Evolutionary conservation across 371 early-diverging fungal species (phyloP).

Genomic region (Mucor circinelloides): DNA sequence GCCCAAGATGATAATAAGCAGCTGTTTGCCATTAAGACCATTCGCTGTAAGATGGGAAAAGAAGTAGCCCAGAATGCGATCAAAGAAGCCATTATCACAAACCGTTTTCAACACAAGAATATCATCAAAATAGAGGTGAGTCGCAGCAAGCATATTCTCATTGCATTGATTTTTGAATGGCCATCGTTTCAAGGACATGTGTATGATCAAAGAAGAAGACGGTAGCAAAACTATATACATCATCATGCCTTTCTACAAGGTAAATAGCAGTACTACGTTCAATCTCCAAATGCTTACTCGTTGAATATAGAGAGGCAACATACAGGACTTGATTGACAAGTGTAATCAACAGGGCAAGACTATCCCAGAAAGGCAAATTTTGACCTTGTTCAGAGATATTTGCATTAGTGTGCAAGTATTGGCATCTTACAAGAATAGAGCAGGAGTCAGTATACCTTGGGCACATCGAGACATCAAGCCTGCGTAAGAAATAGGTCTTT

Average conservation of each 20-base stretch:
- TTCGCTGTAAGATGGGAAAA: constrained; percentile 66
- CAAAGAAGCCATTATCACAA: constrained; percentile 69
- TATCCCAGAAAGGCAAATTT: constrained; percentile 61
- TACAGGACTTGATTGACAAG: constrained; percentile 60
- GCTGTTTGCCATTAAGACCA: constrained; percentile 70
- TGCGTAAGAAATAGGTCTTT: constrained; percentile 49
- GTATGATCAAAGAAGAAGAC: constrained; percentile 59
- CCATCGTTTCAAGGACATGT: constrained; percentile 54
- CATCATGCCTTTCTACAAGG: constrained; percentile 68
- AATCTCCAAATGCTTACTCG: background rate
- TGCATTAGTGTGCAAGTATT: constrained; percentile 65
- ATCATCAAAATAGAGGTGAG: constrained; percentile 67
- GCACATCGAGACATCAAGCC: constrained; percentile 85
- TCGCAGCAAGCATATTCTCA: constrained; percentile 10
- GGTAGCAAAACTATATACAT: constrained; percentile 68
- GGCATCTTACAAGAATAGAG: constrained; percentile 57
- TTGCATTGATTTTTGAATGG: background rate
- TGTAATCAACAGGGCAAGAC: constrained; percentile 44
- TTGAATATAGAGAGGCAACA: constrained; percentile 53
- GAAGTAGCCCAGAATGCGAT: constrained; percentile 62
- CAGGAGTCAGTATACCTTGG: constrained; percentile 54
- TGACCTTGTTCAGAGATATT: constrained; percentile 60
- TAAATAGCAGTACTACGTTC: constrained; percentile 8
- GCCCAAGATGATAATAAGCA: constrained; percentile 61
- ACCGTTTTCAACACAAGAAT: constrained; percentile 66